phyloP scores from a whole-genome alignment of 1,284 basidiomycete genomes.

The Trametes polyzona region DNA sequence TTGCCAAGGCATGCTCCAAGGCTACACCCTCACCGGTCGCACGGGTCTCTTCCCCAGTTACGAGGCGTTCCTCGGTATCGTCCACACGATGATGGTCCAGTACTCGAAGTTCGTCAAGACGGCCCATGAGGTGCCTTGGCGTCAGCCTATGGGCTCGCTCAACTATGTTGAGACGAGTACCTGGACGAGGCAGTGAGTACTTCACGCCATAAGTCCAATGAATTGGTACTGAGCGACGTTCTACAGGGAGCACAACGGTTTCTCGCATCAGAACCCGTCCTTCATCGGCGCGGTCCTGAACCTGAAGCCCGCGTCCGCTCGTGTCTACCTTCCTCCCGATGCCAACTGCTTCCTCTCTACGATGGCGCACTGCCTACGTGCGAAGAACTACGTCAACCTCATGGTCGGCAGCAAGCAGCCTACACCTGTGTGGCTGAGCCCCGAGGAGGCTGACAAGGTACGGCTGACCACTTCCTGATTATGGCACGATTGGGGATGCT shows the following conservation, averaged over 20 bases:
- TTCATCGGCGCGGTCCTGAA: conserved; percentile 85
- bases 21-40: conserved; percentile 82
- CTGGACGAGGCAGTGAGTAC: conserved; percentile 73
- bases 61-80: conserved; percentile 84
- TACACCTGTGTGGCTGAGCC: conserved; percentile 68
- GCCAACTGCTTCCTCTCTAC: conserved; percentile 84
- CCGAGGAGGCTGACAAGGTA: conserved; percentile 65
- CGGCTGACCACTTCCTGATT: conserved; percentile 7
- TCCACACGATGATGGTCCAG: conserved; percentile 83
- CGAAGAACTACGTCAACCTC: conserved; percentile 85
- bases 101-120: conserved; percentile 88
- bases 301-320: conserved; percentile 72
- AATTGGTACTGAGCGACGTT: not conserved
- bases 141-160: conserved; percentile 71
- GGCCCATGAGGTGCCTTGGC: conserved; percentile 78
- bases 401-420: conserved; percentile 88
- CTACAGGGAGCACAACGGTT: conserved; percentile 69
- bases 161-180: conserved; percentile 90
- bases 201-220: not conserved
- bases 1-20: conserved; percentile 86
- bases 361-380: conserved; percentile 79
- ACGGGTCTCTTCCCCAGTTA: conserved; percentile 88
- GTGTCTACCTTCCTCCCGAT: conserved; percentile 91
- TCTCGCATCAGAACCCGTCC: conserved; percentile 86
- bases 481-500: not conserved